Percentiles rank a stretch among this genome's conserved stretches.
Evolutionary conservation across 2,329 filamentous ascomycete genomes (phyloP).

Genomic region (Knufia petricola): DNA sequence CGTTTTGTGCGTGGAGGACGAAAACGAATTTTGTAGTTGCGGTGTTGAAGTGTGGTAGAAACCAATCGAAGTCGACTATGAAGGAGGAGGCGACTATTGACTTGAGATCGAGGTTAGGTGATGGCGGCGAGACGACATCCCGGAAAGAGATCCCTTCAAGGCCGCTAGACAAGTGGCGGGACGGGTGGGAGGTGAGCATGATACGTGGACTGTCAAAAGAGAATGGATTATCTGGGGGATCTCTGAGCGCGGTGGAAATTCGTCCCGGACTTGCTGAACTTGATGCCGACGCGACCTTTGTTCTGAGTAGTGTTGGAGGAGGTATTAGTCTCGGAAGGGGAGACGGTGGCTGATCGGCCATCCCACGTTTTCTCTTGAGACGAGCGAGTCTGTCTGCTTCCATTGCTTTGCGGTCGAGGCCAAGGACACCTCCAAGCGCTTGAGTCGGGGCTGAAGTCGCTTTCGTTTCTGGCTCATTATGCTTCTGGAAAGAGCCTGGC

Average conservation of each 20-base stretch:
- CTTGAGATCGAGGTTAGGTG: slow-evolving; percentile 62
- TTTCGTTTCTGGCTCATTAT: no score
- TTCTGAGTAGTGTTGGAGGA: slow-evolving; percentile 20
- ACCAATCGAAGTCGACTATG: slow-evolving; percentile 74
- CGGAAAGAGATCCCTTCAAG: slow-evolving; percentile 16
- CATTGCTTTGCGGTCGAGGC: slow-evolving; percentile 70
- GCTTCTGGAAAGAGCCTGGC: no score
- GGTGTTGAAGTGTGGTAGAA: slow-evolving; percentile 60
- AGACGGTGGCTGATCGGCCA: slow-evolving; percentile 23
- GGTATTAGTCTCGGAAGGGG: slow-evolving; percentile 8
- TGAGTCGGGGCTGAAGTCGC: no score
- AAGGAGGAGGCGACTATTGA: slow-evolving; percentile 79
- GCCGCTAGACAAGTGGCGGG: slow-evolving; percentile 46
- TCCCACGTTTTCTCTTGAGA: slow-evolving; percentile 51
- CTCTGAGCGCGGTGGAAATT: neutral
- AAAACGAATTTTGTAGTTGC: slow-evolving; percentile 53
- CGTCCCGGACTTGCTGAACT: slow-evolving; percentile 20
- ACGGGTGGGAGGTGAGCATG: slow-evolving; percentile 69
- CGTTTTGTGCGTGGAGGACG: slow-evolving; percentile 51
- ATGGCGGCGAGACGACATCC: slow-evolving; percentile 79
- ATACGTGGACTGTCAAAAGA: slow-evolving; percentile 55
- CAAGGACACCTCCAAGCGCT: slow-evolving; percentile 31
- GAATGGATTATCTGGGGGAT: slow-evolving; percentile 16
- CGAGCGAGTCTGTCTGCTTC: slow-evolving; percentile 72
- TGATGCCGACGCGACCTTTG: neutral